phyloP scores from a whole-genome alignment of 2,329 filamentous ascomycete species.

The Fusarium algeriense region DNA sequence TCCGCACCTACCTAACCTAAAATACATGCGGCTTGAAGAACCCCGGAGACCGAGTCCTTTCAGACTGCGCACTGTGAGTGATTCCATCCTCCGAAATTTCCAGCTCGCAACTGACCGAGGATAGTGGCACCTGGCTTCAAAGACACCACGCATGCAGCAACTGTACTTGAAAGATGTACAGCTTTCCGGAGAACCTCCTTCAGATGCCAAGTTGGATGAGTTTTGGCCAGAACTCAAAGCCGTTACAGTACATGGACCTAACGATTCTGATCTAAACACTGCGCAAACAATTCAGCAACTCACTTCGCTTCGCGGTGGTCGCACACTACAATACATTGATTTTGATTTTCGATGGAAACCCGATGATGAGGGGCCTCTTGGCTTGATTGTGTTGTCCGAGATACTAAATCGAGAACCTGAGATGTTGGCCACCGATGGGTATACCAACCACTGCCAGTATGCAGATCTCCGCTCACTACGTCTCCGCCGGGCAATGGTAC shows the following conservation, averaged over 20 bases:
- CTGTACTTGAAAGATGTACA: conserved; percentile 49
- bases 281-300: conserved; percentile 41
- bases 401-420: conserved; percentile 32
- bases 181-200: conserved; percentile 23
- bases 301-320: conserved; percentile 47
- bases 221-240: conserved; percentile 51
- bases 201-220: conserved; percentile 28
- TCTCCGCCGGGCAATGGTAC: conserved; percentile 44
- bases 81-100: background rate
- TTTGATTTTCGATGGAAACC: conserved; percentile 48
- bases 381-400: conserved; percentile 28
- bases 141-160: conserved; percentile 50
- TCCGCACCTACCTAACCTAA: conserved; percentile 47
- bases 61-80: conserved; percentile 40
- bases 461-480: conserved; percentile 47
- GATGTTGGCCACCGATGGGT: conserved; percentile 16
- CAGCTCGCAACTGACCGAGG: conserved; percentile 13
- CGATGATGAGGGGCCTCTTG: conserved; percentile 40
- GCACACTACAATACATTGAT: conserved; percentile 48
- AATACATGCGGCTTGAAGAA: conserved; percentile 48
- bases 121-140: conserved; percentile 45
- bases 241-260: conserved; percentile 44
- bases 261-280: conserved; percentile 40
- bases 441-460: conserved; percentile 40
- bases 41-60: conserved; percentile 30